Evolutionary conservation across 768 basidiomycete species (phyloP), one percentile per base, ranked within the genome.

Genomic region (Naganishia vaughanmartiniae): DNA sequence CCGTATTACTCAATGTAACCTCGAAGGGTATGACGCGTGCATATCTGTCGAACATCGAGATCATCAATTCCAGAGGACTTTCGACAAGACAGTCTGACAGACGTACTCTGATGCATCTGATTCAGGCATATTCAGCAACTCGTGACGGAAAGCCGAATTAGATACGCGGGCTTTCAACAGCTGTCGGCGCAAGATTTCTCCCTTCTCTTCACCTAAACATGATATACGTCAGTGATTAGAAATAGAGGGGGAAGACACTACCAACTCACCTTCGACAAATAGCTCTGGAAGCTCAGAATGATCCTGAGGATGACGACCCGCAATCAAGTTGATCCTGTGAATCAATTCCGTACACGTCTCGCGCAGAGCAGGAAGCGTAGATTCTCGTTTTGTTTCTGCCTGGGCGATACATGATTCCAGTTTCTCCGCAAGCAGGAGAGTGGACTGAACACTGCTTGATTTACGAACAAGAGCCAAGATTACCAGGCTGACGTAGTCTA

Each of bases 401-500:
- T 48, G 24, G 5, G 30, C 28, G 1, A 69, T 19, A 48, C 68
- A 69, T 33, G 68, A 51, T 21, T 60, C 51, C 45, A 69, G 57
- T 33, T 51, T 57, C 28, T 30, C 24, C 33, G 51, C 45, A 14
- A 69, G 68, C 12, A 51, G 34, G 12, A 51, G 51, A 14, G 53
- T 53, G 4, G 34, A 26, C 21, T 31, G 57, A 36, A 45, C 34
- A 17, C 45, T 48, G 26, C n/a, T n/a, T 15, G 36, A 11, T 67
- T 72, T 69, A 17, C 45, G n/a, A 12, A 67, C 46, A 36, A 87
- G 87, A 2, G 80, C 82, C n/a, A 80, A 65, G 0, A 88, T 66
- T 6, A 96, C 82, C 71, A 85, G 85, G n/a, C 91, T 84, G 21
- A 88, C 70, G 75, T 87, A 95, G 0, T 85, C 82, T 7, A 85